Evolutionary conservation across 805 yeast species (phyloP).

Genomic region (Starmerella sp.): DNA sequence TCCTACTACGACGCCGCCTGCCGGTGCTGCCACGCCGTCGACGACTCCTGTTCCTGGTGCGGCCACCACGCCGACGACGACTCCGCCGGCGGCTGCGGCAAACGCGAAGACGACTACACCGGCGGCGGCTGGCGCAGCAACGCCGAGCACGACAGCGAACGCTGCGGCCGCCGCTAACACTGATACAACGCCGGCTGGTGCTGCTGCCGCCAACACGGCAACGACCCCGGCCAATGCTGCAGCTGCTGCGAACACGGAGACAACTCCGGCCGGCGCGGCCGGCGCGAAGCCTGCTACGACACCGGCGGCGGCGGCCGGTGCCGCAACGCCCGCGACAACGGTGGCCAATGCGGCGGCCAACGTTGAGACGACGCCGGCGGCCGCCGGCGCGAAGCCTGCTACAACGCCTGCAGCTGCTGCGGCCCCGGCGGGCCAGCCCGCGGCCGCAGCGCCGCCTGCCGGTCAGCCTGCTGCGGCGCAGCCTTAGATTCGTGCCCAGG

Average conservation of each 20-base stretch:
- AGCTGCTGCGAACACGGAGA: background rate
- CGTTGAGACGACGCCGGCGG: background rate
- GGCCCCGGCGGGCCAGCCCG: background rate
- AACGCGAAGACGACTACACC: background rate
- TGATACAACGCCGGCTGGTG: background rate
- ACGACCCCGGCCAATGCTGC: background rate
- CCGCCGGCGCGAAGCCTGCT: background rate
- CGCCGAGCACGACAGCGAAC: background rate
- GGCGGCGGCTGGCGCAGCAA: background rate
- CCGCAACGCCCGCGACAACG: constrained; percentile 2
- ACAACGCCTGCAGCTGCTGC: constrained; percentile 1
- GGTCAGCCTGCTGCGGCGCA: background rate
- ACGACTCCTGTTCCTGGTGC: background rate
- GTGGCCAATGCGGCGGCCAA: constrained; percentile 1
- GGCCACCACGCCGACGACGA: background rate
- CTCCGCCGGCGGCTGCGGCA: constrained; percentile 3
- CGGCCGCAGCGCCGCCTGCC: background rate
- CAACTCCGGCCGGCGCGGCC: constrained; percentile 3
- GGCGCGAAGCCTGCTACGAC: constrained; percentile 2
- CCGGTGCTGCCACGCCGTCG: background rate
- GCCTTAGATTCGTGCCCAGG: background rate
- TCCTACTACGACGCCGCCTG: background rate
- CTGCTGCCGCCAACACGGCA: background rate
- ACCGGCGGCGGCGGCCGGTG: constrained; percentile 2
- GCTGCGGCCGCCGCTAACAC: background rate